These are phyloP conservation scores for Rosa rugosa DNA, from an alignment of 306 rosid genomes.

Conservation along the genomic window DNA sequence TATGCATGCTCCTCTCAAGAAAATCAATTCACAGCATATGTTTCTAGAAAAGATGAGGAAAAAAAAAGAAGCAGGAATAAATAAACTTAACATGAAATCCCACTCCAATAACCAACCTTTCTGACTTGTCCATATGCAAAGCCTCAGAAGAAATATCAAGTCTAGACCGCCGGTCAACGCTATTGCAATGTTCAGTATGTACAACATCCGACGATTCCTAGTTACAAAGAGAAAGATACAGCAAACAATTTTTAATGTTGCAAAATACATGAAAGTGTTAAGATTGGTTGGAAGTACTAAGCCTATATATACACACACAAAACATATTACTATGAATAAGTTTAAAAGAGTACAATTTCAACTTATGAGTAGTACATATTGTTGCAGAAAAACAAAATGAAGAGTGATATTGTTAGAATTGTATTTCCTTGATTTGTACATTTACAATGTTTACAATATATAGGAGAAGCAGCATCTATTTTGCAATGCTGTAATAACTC, in stretches of 20 bases:
- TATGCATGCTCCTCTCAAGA: not conserved
- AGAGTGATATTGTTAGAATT: no score
- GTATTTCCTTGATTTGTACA: no score
- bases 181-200: not conserved
- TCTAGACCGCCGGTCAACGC: not conserved
- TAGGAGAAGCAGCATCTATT: no score
- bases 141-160: slow-evolving; percentile 6
- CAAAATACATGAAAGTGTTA: not conserved
- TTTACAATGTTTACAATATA: no score
- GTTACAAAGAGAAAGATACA: not conserved
- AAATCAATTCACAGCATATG: not conserved
- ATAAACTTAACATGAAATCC: not conserved
- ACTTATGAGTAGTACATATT: not conserved
- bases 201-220: slow-evolving; percentile 2
- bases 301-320: not conserved
- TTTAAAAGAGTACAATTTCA: not conserved
- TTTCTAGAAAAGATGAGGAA: not conserved
- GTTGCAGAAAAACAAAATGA: not conserved
- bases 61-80: not conserved
- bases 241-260: not conserved
- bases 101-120: slow-evolving; percentile 7
- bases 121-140: slow-evolving; percentile 3
- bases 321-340: not conserved
- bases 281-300: not conserved
- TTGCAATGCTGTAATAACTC: no score